Percentiles rank a stretch among this genome's conserved stretches.
Evolutionary conservation across 257 asterid genomes (phyloP).

Genomic region (Nicotiana otophora): DNA sequence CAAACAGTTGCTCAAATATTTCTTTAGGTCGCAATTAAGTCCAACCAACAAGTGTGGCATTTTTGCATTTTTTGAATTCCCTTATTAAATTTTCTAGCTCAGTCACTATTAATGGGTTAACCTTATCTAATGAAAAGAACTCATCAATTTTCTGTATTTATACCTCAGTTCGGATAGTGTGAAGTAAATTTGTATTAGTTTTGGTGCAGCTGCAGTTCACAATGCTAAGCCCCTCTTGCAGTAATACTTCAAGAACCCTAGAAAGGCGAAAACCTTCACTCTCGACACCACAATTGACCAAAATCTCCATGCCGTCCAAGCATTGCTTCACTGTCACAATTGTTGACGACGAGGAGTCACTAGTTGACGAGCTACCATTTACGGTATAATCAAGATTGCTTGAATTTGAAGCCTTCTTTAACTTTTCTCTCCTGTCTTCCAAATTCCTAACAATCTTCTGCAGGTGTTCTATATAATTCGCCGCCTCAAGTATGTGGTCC

Average conservation of each 20-base stretch:
- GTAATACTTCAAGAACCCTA: conserved; percentile 24
- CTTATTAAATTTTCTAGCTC: background rate
- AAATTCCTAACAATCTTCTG: conserved; percentile 32
- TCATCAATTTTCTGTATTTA: background rate
- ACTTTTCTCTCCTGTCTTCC: conserved; percentile 18
- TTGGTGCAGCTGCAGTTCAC: conserved; percentile 32
- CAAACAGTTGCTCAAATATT: background rate
- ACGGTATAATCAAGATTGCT: background rate
- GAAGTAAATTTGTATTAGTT: conserved; percentile 18
- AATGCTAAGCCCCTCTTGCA: conserved; percentile 33
- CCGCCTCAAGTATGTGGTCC: conserved; percentile 43
- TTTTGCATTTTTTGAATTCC: background rate
- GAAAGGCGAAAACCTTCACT: conserved; percentile 33
- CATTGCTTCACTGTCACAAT: conserved; percentile 32
- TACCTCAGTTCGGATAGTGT: conserved; percentile 45
- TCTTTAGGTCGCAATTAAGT: background rate
- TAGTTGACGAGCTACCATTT: conserved; percentile 2
- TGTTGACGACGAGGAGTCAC: background rate
- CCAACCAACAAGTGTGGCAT: background rate
- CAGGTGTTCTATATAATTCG: conserved; percentile 28
- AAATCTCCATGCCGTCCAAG: conserved; percentile 40
- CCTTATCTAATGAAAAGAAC: background rate
- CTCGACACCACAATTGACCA: conserved; percentile 21
- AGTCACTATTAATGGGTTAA: no score
- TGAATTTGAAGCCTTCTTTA: background rate